These are phyloP conservation scores for Zoysia japonica DNA, from an alignment of 176 grass and related monocot genomes.

Conservation along the genomic window DNA sequence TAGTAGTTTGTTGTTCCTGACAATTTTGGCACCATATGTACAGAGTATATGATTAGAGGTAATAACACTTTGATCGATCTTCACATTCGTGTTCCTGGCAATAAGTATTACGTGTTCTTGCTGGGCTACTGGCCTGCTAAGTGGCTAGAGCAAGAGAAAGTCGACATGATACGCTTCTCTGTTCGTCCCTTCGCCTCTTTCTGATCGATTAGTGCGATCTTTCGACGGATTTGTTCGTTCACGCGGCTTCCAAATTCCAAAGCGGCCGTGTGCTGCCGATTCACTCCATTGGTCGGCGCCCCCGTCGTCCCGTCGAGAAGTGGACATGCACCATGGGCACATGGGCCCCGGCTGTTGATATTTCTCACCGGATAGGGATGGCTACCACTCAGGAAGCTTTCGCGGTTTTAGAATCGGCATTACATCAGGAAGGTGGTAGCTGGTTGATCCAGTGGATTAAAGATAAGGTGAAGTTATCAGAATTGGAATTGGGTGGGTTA, in stretches of 20 bases:
- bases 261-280: constrained; percentile 34
- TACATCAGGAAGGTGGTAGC: not conserved
- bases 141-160: not conserved
- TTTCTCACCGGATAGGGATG: constrained; percentile 23
- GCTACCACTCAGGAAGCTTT: not conserved
- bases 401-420: constrained; percentile 10
- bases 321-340: constrained; percentile 47
- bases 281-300: constrained; percentile 27
- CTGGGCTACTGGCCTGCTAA: too few relatives aligned
- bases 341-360: constrained; percentile 16
- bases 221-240: constrained; percentile 11
- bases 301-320: constrained; percentile 34
- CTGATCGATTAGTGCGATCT: constrained; percentile 10
- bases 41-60: not conserved
- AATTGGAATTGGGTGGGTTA: not conserved
- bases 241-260: constrained; percentile 28
- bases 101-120: not conserved
- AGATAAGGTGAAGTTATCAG: not conserved
- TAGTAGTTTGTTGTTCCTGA: not conserved
- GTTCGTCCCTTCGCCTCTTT: not conserved
- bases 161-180: constrained; percentile 1
- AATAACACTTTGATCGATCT: not conserved
- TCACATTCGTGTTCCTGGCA: not conserved
- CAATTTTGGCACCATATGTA: constrained; percentile 29
- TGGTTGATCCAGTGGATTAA: not conserved